phyloP scores from a whole-genome alignment of 2,329 filamentous ascomycete genomes.

The Botrytis paeoniae region DNA sequence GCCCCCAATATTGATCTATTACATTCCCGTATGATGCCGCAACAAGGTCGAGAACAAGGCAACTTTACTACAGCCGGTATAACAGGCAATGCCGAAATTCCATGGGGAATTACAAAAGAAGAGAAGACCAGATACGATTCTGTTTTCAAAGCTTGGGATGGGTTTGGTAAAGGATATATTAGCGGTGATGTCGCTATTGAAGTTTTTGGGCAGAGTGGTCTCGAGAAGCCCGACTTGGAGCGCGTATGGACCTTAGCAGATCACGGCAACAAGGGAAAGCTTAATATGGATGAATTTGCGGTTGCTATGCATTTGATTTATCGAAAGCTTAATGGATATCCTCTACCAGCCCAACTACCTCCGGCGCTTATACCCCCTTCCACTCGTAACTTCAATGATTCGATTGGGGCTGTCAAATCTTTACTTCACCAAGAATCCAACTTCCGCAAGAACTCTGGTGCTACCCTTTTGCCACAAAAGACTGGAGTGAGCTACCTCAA shows the following conservation, averaged over 20 bases:
- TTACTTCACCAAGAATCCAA: constrained; percentile 89
- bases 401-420: constrained; percentile 88
- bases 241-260: constrained; percentile 93
- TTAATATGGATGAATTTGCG: constrained; percentile 96
- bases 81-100: constrained; percentile 90
- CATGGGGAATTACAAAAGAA: constrained; percentile 98
- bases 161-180: constrained; percentile 87
- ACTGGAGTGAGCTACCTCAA: constrained; percentile 99
- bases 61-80: constrained; percentile 82
- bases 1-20: constrained; percentile 91
- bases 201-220: constrained; percentile 92
- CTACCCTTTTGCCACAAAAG: constrained; percentile 86
- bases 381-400: constrained; percentile 87
- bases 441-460: constrained; percentile 81
- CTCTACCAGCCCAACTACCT: constrained; percentile 80
- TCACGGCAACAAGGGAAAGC: constrained; percentile 85
- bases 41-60: constrained; percentile 82
- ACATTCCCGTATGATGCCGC: constrained; percentile 95
- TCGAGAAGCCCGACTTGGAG: constrained; percentile 87
- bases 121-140: constrained; percentile 97
- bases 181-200: constrained; percentile 91
- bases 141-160: constrained; percentile 95
- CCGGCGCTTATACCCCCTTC: constrained; percentile 93
- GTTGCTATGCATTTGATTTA: constrained; percentile 99
- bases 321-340: constrained; percentile 92